A percentile compares a stretch with the other conserved stretches of the same genome.
phyloP scores from a whole-genome alignment of 805 yeast genomes.

The Cyberlindnera veronae region DNA sequence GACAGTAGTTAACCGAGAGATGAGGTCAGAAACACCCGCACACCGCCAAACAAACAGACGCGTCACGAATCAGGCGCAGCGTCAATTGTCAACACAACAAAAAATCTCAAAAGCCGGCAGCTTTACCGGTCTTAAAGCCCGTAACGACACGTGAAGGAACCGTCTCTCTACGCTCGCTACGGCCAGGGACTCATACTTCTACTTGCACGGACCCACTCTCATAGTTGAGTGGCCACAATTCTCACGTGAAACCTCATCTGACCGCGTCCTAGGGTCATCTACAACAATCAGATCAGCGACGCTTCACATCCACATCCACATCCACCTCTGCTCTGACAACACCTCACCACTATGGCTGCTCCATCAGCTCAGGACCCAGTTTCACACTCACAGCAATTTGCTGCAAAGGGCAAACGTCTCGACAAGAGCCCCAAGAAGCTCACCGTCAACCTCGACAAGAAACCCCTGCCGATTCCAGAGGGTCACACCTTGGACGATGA shows the following conservation, averaged over 20 bases:
- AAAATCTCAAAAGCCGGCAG: too few relatives aligned
- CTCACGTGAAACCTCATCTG: too few relatives aligned
- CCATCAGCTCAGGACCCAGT: background rate
- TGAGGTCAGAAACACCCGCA: too few relatives aligned
- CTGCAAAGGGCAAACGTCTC: slow-evolving; percentile 12
- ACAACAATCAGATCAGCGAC: background rate
- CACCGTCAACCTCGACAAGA: slow-evolving; percentile 4
- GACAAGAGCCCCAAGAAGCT: slow-evolving; percentile 14
- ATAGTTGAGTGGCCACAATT: too few relatives aligned
- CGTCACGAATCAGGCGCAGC: too few relatives aligned
- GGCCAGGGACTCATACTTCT: too few relatives aligned
- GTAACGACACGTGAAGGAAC: background rate
- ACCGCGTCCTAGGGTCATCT: background rate
- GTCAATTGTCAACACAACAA: too few relatives aligned
- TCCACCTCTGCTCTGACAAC: background rate
- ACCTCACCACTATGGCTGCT: background rate
- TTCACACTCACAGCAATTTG: slow-evolving; percentile 14
- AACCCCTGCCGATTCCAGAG: slow-evolving; percentile 19
- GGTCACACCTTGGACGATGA: slow-evolving; percentile 10
- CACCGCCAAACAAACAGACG: too few relatives aligned
- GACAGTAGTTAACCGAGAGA: too few relatives aligned
- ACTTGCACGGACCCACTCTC: too few relatives aligned
- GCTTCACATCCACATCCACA: background rate
- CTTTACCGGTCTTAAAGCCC: background rate
- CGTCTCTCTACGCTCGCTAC: too few relatives aligned